A percentile compares a stretch with the other conserved stretches of the same genome.
Evolutionary conservation across 78 protist genomes (phyloP).

Genomic region (Corallochytrium limacisporum): DNA sequence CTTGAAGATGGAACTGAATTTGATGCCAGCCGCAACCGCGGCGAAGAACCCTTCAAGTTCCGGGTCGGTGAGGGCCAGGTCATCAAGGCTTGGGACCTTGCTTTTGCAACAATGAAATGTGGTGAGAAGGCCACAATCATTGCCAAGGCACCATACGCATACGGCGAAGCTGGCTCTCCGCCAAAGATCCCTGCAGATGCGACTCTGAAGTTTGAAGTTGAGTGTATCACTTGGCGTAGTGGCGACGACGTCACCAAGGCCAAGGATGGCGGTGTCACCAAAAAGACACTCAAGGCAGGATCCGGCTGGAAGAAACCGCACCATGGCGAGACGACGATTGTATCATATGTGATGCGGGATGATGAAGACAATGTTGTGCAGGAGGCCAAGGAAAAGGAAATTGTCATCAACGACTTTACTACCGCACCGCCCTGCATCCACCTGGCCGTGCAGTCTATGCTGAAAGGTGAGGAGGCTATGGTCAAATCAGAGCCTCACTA

Average conservation of each 20-base stretch:
- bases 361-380: too few relatives aligned
- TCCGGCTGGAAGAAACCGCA: not conserved
- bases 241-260: not conserved
- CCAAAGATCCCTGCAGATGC: slow-evolving; percentile 40
- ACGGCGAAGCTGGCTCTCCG: slow-evolving; percentile 64
- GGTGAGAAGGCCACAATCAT: slow-evolving; percentile 56
- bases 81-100: slow-evolving; percentile 84
- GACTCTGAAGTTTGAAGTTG: slow-evolving; percentile 50
- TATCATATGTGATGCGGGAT: too few relatives aligned
- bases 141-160: slow-evolving; percentile 50
- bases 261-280: not conserved
- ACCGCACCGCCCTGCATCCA: too few relatives aligned
- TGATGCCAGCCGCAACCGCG: slow-evolving; percentile 62
- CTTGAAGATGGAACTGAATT: slow-evolving; percentile 59
- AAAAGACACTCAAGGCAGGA: not conserved
- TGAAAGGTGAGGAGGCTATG: too few relatives aligned
- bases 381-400: too few relatives aligned
- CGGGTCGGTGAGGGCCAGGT: slow-evolving; percentile 34
- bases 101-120: slow-evolving; percentile 56
- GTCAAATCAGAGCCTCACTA: too few relatives aligned
- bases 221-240: not conserved
- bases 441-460: too few relatives aligned
- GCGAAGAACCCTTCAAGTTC: slow-evolving; percentile 46
- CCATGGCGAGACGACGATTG: too few relatives aligned
- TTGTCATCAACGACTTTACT: too few relatives aligned